Percentiles rank a stretch among this genome's conserved stretches.
These are phyloP conservation scores for Ceratocystis alfenasii DNA, from an alignment of 2,329 filamentous ascomycete genomes.

Conservation along the genomic window DNA sequence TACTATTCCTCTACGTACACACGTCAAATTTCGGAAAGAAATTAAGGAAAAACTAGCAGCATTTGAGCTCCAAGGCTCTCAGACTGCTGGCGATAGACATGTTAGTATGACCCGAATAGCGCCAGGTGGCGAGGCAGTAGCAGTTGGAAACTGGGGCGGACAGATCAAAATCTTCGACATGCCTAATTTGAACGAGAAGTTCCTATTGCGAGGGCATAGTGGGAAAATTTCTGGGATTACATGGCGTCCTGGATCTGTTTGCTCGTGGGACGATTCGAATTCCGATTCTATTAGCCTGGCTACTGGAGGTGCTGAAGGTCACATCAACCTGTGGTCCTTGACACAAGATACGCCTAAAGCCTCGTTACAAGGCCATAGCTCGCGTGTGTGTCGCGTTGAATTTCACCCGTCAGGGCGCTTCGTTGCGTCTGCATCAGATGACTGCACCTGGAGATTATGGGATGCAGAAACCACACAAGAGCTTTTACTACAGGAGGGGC, in stretches of 20 bases:
- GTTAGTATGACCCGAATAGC: constrained; percentile 87
- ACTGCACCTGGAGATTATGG: constrained; percentile 95
- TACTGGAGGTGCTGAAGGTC: constrained; percentile 77
- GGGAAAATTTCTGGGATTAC: constrained; percentile 82
- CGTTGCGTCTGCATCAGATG: constrained; percentile 84
- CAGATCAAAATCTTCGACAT: constrained; percentile 77
- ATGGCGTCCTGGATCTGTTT: constrained; percentile 75
- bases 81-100: constrained; percentile 81
- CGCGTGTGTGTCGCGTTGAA: constrained; percentile 80
- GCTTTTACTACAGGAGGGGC: constrained; percentile 80
- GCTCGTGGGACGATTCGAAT: constrained; percentile 59
- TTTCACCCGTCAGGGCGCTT: constrained; percentile 89
- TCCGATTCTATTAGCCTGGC: constrained; percentile 69
- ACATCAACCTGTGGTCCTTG: constrained; percentile 82
- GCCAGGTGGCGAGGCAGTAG: constrained; percentile 69
- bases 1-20: constrained; percentile 71
- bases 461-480: constrained; percentile 78
- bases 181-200: constrained; percentile 67
- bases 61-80: constrained; percentile 86
- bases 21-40: constrained; percentile 82
- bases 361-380: constrained; percentile 70
- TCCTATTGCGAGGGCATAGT: constrained; percentile 67
- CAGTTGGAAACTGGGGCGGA: constrained; percentile 87
- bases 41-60: constrained; percentile 71
- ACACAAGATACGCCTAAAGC: constrained; percentile 73